These are phyloP conservation scores for Closterium sp. DNA, from an alignment of 139 green algal genomes.

Conservation along the genomic window DNA sequence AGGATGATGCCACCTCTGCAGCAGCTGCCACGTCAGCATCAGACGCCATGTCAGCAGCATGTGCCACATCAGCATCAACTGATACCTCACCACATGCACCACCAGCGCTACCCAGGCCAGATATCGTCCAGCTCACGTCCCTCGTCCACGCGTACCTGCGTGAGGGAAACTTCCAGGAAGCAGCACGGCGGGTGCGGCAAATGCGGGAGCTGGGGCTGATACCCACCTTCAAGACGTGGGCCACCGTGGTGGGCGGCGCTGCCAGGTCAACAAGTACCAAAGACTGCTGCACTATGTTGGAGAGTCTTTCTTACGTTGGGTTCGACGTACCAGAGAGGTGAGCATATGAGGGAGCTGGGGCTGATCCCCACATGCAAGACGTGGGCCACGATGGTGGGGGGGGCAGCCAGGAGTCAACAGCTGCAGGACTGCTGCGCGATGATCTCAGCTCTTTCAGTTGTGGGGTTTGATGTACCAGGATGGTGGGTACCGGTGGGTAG, in stretches of 20 bases:
- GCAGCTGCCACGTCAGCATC: too few relatives aligned
- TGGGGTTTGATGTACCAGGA: too few relatives aligned
- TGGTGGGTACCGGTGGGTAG: background rate
- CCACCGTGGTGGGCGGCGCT: too few relatives aligned
- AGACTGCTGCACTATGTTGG: too few relatives aligned
- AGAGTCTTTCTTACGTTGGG: too few relatives aligned
- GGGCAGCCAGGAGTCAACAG: too few relatives aligned
- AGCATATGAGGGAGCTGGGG: background rate
- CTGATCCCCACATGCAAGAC: background rate
- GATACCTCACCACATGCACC: background rate
- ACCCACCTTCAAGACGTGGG: background rate
- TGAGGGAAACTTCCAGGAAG: background rate
- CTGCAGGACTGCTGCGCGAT: too few relatives aligned
- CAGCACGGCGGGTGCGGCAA: background rate
- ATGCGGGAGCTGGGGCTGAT: background rate
- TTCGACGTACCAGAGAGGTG: too few relatives aligned
- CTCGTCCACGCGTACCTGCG: background rate
- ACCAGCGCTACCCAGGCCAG: background rate
- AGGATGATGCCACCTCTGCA: background rate
- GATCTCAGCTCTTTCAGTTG: too few relatives aligned
- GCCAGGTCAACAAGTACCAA: too few relatives aligned
- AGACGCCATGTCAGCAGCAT: background rate
- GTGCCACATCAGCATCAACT: background rate
- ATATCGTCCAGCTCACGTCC: background rate
- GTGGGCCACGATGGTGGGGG: too few relatives aligned